phyloP scores from a whole-genome alignment of 176 grass and related monocot species.

The Oryza coarctata region DNA sequence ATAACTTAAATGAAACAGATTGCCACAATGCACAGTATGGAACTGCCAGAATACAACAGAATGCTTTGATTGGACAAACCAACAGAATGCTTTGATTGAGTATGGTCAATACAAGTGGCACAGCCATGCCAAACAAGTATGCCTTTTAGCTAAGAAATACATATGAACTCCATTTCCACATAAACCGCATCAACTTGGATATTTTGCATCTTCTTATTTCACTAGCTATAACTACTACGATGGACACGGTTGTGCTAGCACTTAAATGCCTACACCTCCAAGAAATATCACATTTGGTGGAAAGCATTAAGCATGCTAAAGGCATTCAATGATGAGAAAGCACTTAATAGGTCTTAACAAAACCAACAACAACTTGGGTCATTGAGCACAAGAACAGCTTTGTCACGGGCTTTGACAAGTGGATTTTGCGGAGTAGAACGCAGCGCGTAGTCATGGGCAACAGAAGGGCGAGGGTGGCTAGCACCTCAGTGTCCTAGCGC shows the following conservation, averaged over 20 bases:
- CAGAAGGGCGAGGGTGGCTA: too few species aligned
- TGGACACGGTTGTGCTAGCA: not conserved
- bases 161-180: not conserved
- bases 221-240: not conserved
- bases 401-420: too few species aligned
- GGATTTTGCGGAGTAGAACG: too few species aligned
- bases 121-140: not conserved
- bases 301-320: not conserved
- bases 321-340: not conserved
- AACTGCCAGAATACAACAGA: not conserved
- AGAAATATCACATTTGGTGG: not conserved
- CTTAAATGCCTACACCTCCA: not conserved
- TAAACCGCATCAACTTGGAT: not conserved
- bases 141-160: not conserved
- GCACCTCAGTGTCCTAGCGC: too few species aligned
- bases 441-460: too few species aligned
- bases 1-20: constrained; percentile 4
- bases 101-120: not conserved
- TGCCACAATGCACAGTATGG: not conserved
- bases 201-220: not conserved
- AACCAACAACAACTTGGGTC: not conserved
- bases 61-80: not conserved
- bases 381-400: not conserved
- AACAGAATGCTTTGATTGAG: not conserved
- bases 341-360: not conserved